phyloP scores from a whole-genome alignment of 2,329 filamentous ascomycete genomes.

The Aspergillus neoniger region DNA sequence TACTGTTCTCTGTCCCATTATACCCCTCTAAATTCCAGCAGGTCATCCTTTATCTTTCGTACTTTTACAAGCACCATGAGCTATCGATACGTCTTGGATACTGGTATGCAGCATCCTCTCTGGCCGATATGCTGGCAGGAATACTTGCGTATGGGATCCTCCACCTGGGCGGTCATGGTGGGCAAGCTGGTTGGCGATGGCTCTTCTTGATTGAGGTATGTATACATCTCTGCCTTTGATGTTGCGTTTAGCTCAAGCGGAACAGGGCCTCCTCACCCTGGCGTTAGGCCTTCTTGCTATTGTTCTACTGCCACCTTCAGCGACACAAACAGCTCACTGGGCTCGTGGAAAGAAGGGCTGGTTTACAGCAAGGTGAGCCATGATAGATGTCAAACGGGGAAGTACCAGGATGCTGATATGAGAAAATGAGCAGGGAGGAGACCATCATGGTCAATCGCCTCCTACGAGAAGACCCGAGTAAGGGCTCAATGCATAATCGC shows the following conservation, averaged over 20 bases:
- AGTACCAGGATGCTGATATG: background rate
- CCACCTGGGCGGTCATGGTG: constrained; percentile 35
- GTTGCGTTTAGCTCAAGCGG: constrained; percentile 14
- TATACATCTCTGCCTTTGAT: constrained; percentile 42
- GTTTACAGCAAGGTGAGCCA: constrained; percentile 56
- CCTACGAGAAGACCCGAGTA: constrained; percentile 54
- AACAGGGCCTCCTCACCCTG: constrained; percentile 27
- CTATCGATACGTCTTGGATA: constrained; percentile 52
- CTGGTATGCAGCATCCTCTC: constrained; percentile 26
- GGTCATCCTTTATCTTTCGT: constrained; percentile 59
- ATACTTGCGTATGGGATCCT: constrained; percentile 47
- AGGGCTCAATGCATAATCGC: constrained; percentile 59
- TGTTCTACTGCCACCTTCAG: constrained; percentile 60
- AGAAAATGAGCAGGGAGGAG: constrained; percentile 51
- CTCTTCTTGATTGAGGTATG: constrained; percentile 38
- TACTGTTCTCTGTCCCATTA: background rate
- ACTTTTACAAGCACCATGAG: constrained; percentile 70
- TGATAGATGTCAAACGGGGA: background rate
- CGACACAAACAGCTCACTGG: constrained; percentile 56
- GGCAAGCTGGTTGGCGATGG: constrained; percentile 38
- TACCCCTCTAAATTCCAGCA: background rate
- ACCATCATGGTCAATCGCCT: constrained; percentile 67
- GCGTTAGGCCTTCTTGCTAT: constrained; percentile 29
- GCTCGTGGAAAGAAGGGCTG: constrained; percentile 53
- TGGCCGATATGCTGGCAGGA: constrained; percentile 49